Percentiles rank a stretch among this genome's conserved stretches.
Evolutionary conservation across 495 filamentous ascomycete genomes (phyloP).

Genomic region (Pyronema omphalodes): DNA sequence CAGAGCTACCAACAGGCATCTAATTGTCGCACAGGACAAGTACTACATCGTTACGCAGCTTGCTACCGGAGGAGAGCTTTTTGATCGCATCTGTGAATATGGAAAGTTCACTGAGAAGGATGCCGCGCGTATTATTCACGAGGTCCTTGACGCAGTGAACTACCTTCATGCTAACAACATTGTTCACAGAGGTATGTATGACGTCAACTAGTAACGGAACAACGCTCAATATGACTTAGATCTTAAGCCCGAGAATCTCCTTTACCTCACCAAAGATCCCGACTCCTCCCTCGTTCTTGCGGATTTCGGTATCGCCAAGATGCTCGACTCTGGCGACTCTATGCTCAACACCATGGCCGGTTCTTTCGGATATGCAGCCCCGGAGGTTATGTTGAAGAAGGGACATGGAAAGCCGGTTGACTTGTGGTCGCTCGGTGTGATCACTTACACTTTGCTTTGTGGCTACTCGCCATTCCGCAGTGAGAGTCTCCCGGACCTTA

Average conservation of each 20-base stretch:
- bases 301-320: conserved; percentile 98
- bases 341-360: conserved; percentile 97
- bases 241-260: conserved; percentile 93
- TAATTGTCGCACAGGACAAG: conserved; percentile 53
- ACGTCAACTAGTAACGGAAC: neutral
- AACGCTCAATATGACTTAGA: conserved; percentile 34
- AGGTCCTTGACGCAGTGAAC: conserved; percentile 86
- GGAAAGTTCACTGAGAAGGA: conserved; percentile 99
- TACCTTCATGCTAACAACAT: conserved; percentile 92
- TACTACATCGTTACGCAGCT: conserved; percentile 99
- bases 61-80: conserved; percentile 89
- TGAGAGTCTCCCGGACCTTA: conserved; percentile 80
- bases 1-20: neutral
- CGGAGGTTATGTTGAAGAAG: conserved; percentile 94
- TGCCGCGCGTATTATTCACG: conserved; percentile 85
- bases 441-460: conserved; percentile 98
- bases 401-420: conserved; percentile 98
- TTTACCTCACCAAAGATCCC: conserved; percentile 64
- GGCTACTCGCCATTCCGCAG: conserved; percentile 96
- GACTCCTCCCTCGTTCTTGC: conserved; percentile 80
- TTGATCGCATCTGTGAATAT: conserved; percentile 95
- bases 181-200: conserved; percentile 67
- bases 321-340: conserved; percentile 75
- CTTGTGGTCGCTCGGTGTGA: conserved; percentile 98
- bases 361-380: conserved; percentile 94